Conservation (phyloP, 768 basidiomycete species). For the Xerocomellus intermedius region DNA sequence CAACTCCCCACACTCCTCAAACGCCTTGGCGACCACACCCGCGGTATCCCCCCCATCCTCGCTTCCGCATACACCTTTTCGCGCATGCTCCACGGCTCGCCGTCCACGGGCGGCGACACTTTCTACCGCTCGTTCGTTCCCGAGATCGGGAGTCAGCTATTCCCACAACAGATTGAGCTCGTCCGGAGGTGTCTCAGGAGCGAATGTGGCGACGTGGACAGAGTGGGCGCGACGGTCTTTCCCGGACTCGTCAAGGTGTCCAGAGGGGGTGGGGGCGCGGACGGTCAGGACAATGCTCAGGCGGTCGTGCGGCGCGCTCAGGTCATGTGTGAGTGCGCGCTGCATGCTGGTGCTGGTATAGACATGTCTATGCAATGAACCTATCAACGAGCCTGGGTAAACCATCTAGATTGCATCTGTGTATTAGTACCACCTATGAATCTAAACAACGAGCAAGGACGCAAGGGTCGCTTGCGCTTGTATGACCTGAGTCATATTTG, state of each 20-base stretch:
- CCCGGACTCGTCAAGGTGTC: conserved; percentile 85
- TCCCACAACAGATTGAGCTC: conserved; percentile 78
- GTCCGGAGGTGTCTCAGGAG: conserved; percentile 78
- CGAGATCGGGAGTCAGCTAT: conserved; percentile 72
- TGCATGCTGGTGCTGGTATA: conserved; percentile 28
- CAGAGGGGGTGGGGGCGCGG: conserved; percentile 35
- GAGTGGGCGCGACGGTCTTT: conserved; percentile 82
- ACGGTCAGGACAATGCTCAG: conserved; percentile 51
- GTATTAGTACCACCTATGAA: conserved; percentile 8
- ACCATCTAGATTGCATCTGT: conserved; percentile 24
- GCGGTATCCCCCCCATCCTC: conserved; percentile 55
- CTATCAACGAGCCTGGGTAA: conserved; percentile 4
- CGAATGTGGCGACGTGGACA: conserved; percentile 69
- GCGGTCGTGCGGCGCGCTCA: conserved; percentile 81
- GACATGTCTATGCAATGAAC: conserved; percentile 3
- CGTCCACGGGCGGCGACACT: conserved; percentile 51
- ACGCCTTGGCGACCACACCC: conserved; percentile 44
- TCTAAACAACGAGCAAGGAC: conserved; percentile 72
- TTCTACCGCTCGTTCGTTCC: conserved; percentile 89
- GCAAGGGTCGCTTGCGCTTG: conserved; percentile 82
- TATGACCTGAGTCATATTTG: conserved; percentile 52
- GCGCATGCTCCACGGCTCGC: conserved; percentile 80
- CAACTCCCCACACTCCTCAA: conserved; percentile 65
- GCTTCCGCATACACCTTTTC: conserved; percentile 77
- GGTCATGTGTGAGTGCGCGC: conserved; percentile 83